Conservation (phyloP, 192 early-diverging fungal genomes). For the Backusella liffmaniae region DNA sequence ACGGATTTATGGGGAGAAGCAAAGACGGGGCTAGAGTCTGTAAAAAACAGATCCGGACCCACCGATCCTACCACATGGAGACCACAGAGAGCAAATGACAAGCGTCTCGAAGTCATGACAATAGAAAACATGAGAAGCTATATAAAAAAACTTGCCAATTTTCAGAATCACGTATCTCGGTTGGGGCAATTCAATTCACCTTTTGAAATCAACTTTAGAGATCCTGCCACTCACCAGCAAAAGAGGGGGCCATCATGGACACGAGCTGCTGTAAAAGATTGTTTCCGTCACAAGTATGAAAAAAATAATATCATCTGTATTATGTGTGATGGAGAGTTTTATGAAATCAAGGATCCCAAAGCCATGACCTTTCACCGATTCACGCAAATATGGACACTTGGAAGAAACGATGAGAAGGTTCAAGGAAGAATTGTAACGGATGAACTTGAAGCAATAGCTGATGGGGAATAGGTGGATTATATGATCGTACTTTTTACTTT, state of each 20-base stretch:
- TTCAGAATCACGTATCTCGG: slow-evolving; percentile 52
- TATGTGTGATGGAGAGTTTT: slow-evolving; percentile 82
- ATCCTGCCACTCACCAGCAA: slow-evolving; percentile 10
- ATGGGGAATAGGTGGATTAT: neutral
- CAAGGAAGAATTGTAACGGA: slow-evolving; percentile 27
- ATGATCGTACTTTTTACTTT: too few relatives aligned
- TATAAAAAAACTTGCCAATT: slow-evolving; percentile 57
- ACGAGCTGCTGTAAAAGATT: slow-evolving; percentile 21
- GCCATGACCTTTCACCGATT: slow-evolving; percentile 62
- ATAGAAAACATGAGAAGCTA: slow-evolving; percentile 62
- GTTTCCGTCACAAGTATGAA: slow-evolving; percentile 16
- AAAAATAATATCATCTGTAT: slow-evolving; percentile 54
- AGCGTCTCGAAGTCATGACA: slow-evolving; percentile 63
- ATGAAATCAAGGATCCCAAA: slow-evolving; percentile 61
- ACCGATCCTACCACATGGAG: slow-evolving; percentile 61
- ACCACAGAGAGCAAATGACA: slow-evolving; percentile 67
- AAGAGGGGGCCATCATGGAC: slow-evolving; percentile 19
- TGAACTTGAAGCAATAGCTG: slow-evolving; percentile 13
- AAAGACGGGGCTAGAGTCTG: slow-evolving; percentile 33
- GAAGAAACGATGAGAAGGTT: slow-evolving; percentile 25
- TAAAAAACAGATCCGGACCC: slow-evolving; percentile 48
- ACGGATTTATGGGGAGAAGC: slow-evolving; percentile 68
- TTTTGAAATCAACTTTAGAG: slow-evolving; percentile 55
- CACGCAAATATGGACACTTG: slow-evolving; percentile 65
- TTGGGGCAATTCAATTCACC: slow-evolving; percentile 65